Conservation (phyloP, 371 early-diverging fungal species). For the Choanephora cucurbitarum region DNA sequence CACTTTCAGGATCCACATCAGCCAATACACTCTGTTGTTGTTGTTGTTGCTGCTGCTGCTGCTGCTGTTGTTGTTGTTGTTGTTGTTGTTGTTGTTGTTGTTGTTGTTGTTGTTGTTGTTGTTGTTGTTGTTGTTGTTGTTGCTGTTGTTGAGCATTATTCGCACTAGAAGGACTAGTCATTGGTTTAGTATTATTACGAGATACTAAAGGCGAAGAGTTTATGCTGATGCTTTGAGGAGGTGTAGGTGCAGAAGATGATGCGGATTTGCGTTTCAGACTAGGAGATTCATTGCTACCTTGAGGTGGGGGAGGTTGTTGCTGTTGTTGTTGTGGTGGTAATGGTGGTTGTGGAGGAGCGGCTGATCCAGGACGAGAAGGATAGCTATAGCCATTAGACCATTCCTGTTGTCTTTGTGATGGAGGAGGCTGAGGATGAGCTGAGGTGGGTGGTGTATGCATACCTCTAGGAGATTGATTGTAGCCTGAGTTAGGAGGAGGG, state of each 20-base stretch:
- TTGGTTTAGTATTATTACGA: slow-evolving; percentile 5
- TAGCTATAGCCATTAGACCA: slow-evolving; percentile 21
- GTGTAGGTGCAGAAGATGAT: slow-evolving; percentile 13
- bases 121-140: slow-evolving; percentile 1
- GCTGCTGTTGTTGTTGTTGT: slow-evolving; percentile 5
- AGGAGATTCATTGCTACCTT: slow-evolving; percentile 12
- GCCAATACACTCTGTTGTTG: slow-evolving; percentile 43
- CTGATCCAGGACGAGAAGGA: slow-evolving; percentile 5
- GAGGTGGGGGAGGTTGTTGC: slow-evolving; percentile 15
- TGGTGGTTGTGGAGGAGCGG: background rate
- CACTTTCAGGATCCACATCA: slow-evolving; percentile 82
- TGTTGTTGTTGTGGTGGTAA: slow-evolving; percentile 17
- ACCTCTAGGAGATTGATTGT: slow-evolving; percentile 31
- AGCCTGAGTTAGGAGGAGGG: slow-evolving; percentile 11
- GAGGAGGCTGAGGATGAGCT: slow-evolving; percentile 21
- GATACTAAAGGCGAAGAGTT: slow-evolving; percentile 1
- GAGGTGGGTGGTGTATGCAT: slow-evolving; percentile 29
- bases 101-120: no score
- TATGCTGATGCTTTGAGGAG: slow-evolving; percentile 8
- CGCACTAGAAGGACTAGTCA: slow-evolving; percentile 11
- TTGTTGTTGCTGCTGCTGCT: slow-evolving; percentile 10
- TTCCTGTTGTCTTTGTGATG: slow-evolving; percentile 11
- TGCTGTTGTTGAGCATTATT: background rate
- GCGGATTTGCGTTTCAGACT: slow-evolving; percentile 15
- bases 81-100: no score